Conservation (phyloP, 768 basidiomycete species). For the Kwoniella botswanensis region DNA sequence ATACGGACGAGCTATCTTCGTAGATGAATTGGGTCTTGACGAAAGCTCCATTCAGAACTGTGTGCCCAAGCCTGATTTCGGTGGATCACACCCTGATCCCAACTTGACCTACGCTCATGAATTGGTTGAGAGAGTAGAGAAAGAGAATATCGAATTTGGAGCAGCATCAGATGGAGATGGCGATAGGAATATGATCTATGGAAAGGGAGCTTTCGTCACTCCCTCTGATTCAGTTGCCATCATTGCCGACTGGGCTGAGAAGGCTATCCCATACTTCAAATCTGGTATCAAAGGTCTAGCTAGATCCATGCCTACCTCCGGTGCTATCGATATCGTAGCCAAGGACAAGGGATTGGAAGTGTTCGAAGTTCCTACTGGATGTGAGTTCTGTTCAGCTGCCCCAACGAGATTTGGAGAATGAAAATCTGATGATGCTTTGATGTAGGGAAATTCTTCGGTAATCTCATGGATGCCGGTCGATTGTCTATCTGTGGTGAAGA, state of each 20-base stretch:
- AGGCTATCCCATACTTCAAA: conserved; percentile 62
- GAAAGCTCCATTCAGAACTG: conserved; percentile 86
- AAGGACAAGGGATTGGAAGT: conserved; percentile 88
- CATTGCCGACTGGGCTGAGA: conserved; percentile 88
- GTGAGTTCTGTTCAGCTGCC: conserved; percentile 25
- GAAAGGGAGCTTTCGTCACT: conserved; percentile 95
- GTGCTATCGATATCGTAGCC: conserved; percentile 94
- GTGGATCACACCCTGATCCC: conserved; percentile 96
- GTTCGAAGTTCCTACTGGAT: conserved; percentile 96
- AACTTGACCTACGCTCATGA: conserved; percentile 96
- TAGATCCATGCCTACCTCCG: conserved; percentile 95
- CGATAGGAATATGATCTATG: conserved; percentile 99
- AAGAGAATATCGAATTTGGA: conserved; percentile 82
- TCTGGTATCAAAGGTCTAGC: conserved; percentile 94
- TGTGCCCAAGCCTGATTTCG: conserved; percentile 89
- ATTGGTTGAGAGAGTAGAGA: conserved; percentile 90
- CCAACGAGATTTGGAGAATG: too few relatives aligned
- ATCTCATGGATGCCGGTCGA: conserved; percentile 97
- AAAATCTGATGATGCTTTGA: conserved; percentile 2
- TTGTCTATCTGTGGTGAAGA: conserved; percentile 99
- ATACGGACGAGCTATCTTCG: conserved; percentile 85
- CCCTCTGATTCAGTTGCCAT: conserved; percentile 97
- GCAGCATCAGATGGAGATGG: conserved; percentile 98
- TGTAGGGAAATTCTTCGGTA: conserved; percentile 97
- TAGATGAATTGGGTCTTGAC: conserved; percentile 79